These are phyloP conservation scores for Galeopsis tetrahit DNA, from an alignment of 257 asterid species.

Conservation along the genomic window DNA sequence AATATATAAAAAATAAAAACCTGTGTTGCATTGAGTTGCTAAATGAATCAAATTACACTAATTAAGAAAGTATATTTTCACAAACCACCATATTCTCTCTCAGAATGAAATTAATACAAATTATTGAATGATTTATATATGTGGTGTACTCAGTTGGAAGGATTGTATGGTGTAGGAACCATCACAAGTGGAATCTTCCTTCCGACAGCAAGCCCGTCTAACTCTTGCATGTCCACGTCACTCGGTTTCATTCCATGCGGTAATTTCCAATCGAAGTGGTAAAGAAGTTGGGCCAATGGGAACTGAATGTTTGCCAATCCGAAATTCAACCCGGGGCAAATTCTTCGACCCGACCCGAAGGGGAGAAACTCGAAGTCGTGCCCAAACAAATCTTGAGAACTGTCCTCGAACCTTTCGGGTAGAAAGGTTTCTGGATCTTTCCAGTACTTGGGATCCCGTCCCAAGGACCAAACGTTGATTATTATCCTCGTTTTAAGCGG, in stretches of 20 bases:
- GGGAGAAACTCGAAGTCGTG: slow-evolving; percentile 35
- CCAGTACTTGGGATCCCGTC: slow-evolving; percentile 43
- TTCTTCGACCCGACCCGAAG: slow-evolving; percentile 10
- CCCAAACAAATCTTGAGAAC: slow-evolving; percentile 31
- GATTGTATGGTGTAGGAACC: background rate
- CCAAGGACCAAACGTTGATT: slow-evolving; percentile 39
- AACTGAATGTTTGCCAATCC: background rate
- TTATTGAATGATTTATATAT: too few relatives aligned
- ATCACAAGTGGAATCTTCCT: background rate
- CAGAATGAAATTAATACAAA: too few relatives aligned
- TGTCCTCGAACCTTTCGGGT: slow-evolving; percentile 38
- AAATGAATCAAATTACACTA: too few relatives aligned
- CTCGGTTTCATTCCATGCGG: background rate
- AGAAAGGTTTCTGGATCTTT: slow-evolving; percentile 28
- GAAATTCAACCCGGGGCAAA: background rate
- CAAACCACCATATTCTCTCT: too few relatives aligned
- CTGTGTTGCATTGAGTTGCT: too few relatives aligned
- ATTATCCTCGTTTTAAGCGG: slow-evolving; percentile 33
- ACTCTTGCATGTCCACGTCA: background rate
- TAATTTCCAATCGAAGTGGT: background rate
- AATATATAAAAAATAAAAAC: too few relatives aligned
- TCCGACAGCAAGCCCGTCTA: background rate
- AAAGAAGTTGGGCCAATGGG: background rate
- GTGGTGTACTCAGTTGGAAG: background rate
- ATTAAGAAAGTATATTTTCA: too few relatives aligned